phyloP scores from a whole-genome alignment of 306 rosid species.

The Benincasa hispida region DNA sequence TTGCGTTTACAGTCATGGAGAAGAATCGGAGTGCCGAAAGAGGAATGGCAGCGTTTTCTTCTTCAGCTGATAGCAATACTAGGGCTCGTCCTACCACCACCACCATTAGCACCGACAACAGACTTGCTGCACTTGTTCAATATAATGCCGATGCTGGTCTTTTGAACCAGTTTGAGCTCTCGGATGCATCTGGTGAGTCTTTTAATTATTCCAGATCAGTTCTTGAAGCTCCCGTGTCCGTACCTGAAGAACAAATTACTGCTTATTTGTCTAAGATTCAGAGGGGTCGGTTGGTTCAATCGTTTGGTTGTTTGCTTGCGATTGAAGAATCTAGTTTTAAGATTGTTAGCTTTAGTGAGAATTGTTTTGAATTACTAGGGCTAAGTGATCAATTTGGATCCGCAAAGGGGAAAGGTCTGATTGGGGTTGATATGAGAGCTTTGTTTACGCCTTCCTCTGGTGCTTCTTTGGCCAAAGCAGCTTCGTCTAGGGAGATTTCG shows the following conservation, averaged over 20 bases:
- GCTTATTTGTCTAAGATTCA: conserved; percentile 51
- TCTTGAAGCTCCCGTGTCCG: conserved; percentile 27
- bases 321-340: conserved; percentile 45
- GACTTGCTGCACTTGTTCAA: conserved; percentile 29
- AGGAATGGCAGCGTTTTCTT: conserved; percentile 17
- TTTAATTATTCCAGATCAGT: conserved; percentile 49
- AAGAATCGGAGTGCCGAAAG: background rate
- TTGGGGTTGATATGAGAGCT: conserved; percentile 53
- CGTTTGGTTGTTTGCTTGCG: conserved; percentile 66
- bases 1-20: background rate
- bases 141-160: conserved; percentile 59
- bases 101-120: conserved; percentile 5
- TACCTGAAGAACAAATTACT: conserved; percentile 45
- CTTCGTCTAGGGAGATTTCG: conserved; percentile 40
- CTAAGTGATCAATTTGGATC: conserved; percentile 17
- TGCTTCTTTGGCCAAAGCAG: conserved; percentile 46
- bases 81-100: conserved; percentile 26
- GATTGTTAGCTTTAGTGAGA: conserved; percentile 53
- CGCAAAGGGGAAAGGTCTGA: conserved; percentile 11
- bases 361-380: conserved; percentile 53
- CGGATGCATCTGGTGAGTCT: conserved; percentile 46
- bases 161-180: conserved; percentile 51
- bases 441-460: conserved; percentile 59
- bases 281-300: conserved; percentile 63
- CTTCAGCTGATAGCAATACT: conserved; percentile 16